Conservation (phyloP, 1,284 basidiomycete genomes). For the Lignosus rhinocerotis region DNA sequence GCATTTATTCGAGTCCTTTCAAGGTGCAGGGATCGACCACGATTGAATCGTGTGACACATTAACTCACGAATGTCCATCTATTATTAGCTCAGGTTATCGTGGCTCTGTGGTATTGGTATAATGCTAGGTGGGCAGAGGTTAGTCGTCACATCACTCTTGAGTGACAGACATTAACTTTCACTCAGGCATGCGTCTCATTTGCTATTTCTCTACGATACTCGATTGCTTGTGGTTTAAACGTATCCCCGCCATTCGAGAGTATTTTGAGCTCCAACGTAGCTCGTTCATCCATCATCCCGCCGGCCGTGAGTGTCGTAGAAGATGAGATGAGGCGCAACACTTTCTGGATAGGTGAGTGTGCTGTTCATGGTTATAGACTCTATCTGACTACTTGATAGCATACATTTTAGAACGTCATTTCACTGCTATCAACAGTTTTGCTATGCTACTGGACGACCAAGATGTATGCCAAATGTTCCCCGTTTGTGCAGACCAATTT, state of each 20-base stretch:
- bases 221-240: conserved; percentile 67
- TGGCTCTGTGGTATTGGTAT: conserved; percentile 73
- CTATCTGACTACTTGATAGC: conserved; percentile 37
- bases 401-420: conserved; percentile 65
- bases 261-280: conserved; percentile 51
- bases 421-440: conserved; percentile 70
- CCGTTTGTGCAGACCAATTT: conserved; percentile 60
- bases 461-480: conserved; percentile 69
- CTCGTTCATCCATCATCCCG: conserved; percentile 54
- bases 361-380: no score
- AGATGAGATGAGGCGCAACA: conserved; percentile 69
- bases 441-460: conserved; percentile 70
- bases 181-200: conserved; percentile 59
- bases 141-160: conserved; percentile 15
- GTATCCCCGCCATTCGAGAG: conserved; percentile 63
- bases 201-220: conserved; percentile 56
- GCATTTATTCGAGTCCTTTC: conserved; percentile 59
- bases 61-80: background rate
- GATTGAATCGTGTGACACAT: background rate
- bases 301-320: conserved; percentile 61
- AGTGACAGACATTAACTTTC: background rate
- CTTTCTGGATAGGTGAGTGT: conserved; percentile 55
- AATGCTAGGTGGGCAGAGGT: conserved; percentile 79
- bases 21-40: conserved; percentile 44
- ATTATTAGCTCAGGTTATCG: conserved; percentile 58